These are phyloP conservation scores for Boletus insuetus DNA, from an alignment of 768 basidiomycete species.

Conservation along the genomic window DNA sequence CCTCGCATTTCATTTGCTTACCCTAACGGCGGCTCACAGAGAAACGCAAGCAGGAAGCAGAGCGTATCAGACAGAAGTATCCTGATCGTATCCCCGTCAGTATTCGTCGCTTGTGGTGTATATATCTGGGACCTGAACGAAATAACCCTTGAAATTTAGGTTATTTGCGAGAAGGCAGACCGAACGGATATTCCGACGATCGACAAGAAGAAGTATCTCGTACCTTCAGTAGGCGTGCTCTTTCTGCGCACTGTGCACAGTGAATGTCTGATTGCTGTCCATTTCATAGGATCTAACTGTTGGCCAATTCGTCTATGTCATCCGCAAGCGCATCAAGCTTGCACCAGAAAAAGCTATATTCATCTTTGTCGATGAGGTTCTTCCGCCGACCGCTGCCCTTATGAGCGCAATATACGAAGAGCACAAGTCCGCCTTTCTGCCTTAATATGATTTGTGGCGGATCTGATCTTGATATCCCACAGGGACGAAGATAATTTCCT, in stretches of 20 bases:
- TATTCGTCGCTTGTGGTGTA: slow-evolving; percentile 1
- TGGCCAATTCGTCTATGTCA: slow-evolving; percentile 99
- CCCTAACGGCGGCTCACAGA: slow-evolving; percentile 47
- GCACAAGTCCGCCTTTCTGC: slow-evolving; percentile 76
- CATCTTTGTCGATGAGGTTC: slow-evolving; percentile 98
- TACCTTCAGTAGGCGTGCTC: slow-evolving; percentile 75
- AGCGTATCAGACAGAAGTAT: slow-evolving; percentile 98
- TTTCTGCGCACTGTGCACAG: slow-evolving; percentile 5
- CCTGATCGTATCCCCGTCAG: slow-evolving; percentile 95
- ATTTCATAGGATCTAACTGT: slow-evolving; percentile 82
- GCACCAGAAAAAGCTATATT: slow-evolving; percentile 99
- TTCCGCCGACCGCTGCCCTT: slow-evolving; percentile 95
- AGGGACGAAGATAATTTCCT: slow-evolving; percentile 99
- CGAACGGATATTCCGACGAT: slow-evolving; percentile 98
- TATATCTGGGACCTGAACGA: slow-evolving; percentile 8
- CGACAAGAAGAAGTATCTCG: slow-evolving; percentile 99
- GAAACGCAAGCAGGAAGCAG: slow-evolving; percentile 99
- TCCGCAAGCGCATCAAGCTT: slow-evolving; percentile 99
- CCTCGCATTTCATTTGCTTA: slow-evolving; percentile 34
- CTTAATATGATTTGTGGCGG: neutral
- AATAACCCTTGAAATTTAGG: slow-evolving; percentile 45
- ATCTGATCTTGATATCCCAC: slow-evolving; percentile 26
- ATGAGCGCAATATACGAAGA: slow-evolving; percentile 99
- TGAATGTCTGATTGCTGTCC: slow-evolving; percentile 26
- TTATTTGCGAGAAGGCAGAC: slow-evolving; percentile 99